phyloP scores from a whole-genome alignment of 345 rosid genomes.

The Murraya paniculata region DNA sequence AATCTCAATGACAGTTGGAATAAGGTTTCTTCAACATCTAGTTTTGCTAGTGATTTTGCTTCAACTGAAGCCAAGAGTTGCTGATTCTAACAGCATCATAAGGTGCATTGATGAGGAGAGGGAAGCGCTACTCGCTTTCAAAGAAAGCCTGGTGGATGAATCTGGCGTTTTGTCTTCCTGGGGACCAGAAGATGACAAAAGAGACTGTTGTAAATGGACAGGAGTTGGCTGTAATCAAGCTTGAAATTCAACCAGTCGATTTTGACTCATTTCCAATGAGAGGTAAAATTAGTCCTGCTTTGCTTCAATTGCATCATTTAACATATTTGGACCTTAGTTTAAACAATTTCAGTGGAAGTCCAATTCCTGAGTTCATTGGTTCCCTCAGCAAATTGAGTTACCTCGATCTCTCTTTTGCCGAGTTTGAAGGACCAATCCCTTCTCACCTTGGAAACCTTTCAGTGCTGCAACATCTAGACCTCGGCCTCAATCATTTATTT shows the following conservation, averaged over 20 bases:
- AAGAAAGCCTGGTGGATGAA: not conserved
- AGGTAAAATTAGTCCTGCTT: not conserved
- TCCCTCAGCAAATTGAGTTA: not conserved
- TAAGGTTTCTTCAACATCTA: not conserved
- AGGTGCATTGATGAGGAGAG: not conserved
- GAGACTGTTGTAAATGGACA: conserved; percentile 22
- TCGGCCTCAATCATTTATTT: not conserved
- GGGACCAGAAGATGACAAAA: not conserved
- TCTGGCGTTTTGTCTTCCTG: not conserved
- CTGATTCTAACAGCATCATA: not conserved
- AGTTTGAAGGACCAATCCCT: not conserved
- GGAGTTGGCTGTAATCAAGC: conserved; percentile 17
- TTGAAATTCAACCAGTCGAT: conserved; percentile 12
- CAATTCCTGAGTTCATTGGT: conserved; percentile 2
- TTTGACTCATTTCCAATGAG: not conserved
- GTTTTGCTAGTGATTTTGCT: not conserved
- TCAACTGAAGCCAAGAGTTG: not conserved
- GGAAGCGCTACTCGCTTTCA: not conserved
- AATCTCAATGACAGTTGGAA: not conserved
- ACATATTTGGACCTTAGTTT: not conserved
- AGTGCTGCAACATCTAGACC: conserved; percentile 7
- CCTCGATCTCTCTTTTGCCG: not conserved
- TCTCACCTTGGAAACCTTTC: conserved; percentile 14
- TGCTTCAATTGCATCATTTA: not conserved
- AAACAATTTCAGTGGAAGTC: not conserved